These are phyloP conservation scores for Phytophthora pisi DNA, from an alignment of 352 stramenopile genomes.

Conservation along the genomic window DNA sequence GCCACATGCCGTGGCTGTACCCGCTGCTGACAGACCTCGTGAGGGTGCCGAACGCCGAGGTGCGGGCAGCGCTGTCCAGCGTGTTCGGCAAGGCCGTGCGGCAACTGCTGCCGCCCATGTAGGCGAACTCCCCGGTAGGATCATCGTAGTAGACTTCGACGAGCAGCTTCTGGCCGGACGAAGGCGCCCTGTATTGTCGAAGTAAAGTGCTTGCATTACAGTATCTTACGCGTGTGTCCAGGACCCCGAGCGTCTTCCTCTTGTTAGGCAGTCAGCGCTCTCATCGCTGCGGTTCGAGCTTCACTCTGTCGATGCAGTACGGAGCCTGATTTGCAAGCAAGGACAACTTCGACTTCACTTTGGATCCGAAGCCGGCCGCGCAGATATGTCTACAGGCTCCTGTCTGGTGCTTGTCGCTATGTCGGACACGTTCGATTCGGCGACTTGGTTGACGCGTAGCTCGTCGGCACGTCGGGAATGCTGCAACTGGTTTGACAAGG, in stretches of 20 bases:
- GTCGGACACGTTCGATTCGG: too few relatives aligned
- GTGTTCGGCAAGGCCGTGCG: slow-evolving; percentile 73
- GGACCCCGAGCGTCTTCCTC: neutral
- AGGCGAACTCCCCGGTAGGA: slow-evolving; percentile 2
- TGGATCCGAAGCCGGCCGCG: too few relatives aligned
- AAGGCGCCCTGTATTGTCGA: slow-evolving; percentile 20
- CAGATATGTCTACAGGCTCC: too few relatives aligned
- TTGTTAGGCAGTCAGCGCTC: neutral
- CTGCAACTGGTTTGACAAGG: too few relatives aligned
- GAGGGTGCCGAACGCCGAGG: slow-evolving; percentile 63
- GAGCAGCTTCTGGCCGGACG: slow-evolving; percentile 12
- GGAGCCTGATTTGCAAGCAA: too few relatives aligned
- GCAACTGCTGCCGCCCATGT: slow-evolving; percentile 58
- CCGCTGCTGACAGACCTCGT: slow-evolving; percentile 79
- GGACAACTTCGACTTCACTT: neutral
- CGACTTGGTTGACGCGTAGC: too few relatives aligned
- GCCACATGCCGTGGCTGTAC: slow-evolving; percentile 81
- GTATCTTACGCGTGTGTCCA: neutral
- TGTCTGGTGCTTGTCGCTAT: too few relatives aligned
- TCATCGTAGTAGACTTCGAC: slow-evolving; percentile 15
- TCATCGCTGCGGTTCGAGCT: neutral
- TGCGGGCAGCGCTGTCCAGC: slow-evolving; percentile 61
- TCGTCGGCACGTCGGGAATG: too few relatives aligned
- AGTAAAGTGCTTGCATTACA: slow-evolving; percentile 21
- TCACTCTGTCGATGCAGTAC: too few relatives aligned